A percentile compares a stretch with the other conserved stretches of the same genome.
These are phyloP conservation scores for Nicotiana knightiana DNA, from an alignment of 257 asterid species.

Conservation along the genomic window DNA sequence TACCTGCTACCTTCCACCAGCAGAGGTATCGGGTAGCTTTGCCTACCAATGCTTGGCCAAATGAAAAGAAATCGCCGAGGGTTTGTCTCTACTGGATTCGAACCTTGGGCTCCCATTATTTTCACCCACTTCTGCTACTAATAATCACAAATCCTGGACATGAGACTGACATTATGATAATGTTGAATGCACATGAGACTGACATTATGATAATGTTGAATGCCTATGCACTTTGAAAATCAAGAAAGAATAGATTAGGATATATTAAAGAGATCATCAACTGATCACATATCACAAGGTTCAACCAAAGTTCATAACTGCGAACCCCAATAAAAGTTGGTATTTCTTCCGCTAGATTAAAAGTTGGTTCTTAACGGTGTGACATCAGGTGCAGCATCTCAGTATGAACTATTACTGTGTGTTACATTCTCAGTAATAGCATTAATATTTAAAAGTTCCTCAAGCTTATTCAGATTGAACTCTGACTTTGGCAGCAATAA, in stretches of 20 bases:
- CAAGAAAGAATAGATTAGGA: neutral
- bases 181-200: neutral
- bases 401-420: neutral
- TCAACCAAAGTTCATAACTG: neutral
- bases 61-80: neutral
- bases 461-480: no score
- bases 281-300: neutral
- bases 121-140: neutral
- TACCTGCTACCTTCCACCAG: neutral
- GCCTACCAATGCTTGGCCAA: neutral
- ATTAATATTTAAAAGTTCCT: no score
- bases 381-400: no score
- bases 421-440: neutral
- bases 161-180: neutral
- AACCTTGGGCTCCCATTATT: neutral
- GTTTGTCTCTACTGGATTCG: neutral
- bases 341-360: neutral
- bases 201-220: neutral
- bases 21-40: neutral
- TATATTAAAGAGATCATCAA: neutral
- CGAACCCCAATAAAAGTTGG: neutral
- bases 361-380: neutral
- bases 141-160: neutral
- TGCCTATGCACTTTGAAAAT: neutral
- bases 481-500: no score